A percentile compares a stretch with the other conserved stretches of the same genome.
These are phyloP conservation scores for Aspergillus funiculosus DNA, from an alignment of 495 filamentous ascomycete genomes.

Conservation along the genomic window DNA sequence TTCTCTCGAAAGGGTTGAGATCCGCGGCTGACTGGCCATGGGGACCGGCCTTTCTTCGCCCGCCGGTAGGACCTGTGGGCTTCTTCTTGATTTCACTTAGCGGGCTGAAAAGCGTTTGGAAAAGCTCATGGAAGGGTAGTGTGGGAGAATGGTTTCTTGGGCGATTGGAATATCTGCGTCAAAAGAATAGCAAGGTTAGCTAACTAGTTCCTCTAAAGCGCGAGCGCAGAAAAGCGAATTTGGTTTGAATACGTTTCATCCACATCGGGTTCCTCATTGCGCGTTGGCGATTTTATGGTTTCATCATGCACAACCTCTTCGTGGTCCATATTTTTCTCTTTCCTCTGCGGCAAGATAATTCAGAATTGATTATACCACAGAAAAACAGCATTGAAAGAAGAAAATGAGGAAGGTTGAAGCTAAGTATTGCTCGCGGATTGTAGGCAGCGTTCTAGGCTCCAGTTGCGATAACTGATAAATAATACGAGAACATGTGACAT, in stretches of 20 bases:
- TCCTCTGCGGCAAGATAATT: no score
- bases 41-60: conserved; percentile 50
- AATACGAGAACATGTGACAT: conserved; percentile 23
- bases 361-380: no score
- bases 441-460: conserved; percentile 29
- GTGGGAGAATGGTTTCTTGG: conserved; percentile 75
- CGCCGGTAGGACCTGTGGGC: conserved; percentile 45
- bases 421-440: no score
- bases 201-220: conserved; percentile 23
- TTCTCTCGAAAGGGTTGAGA: conserved; percentile 71
- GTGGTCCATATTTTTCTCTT: conserved; percentile 38
- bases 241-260: conserved; percentile 53
- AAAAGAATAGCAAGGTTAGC: not conserved
- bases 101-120: conserved; percentile 74
- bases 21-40: conserved; percentile 45
- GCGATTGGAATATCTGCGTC: conserved; percentile 68
- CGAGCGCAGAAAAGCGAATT: not conserved
- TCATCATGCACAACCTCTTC: conserved; percentile 48
- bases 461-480: conserved; percentile 22
- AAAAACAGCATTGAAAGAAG: conserved; percentile 2
- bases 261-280: conserved; percentile 50
- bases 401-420: not conserved
- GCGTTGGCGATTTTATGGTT: conserved; percentile 28
- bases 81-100: conserved; percentile 79
- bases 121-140: conserved; percentile 77